Base-by-base conservation (phyloP, 352 stramenopile genomes). In the Aphanomyces stellatus region DNA sequence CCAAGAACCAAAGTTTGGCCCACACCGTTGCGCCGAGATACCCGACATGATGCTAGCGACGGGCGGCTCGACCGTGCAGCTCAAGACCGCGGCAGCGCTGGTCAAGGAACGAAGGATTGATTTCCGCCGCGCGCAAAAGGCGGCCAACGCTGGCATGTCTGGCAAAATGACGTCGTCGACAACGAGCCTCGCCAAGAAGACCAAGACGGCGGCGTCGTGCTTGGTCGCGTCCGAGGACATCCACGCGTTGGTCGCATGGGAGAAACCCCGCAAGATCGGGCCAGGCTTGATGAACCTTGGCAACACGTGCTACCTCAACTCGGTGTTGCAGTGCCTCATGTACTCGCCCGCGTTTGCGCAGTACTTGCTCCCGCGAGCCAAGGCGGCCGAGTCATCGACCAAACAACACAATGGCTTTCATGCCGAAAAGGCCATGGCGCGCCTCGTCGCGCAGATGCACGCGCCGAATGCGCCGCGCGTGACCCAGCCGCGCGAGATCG, bases 291-390 rank as follows among this genome's bases (percentile, higher is more conserved):
- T 82, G 51, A 98, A 98, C 73, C 76, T 98, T 25, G 93, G 93
- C 72, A 98, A 98, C 77, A 98, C 93, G 69, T 98, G 93, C 78
- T 98, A 97, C 77, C 82, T 98, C 64, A 97, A 97, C 76, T 95
- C 91, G 56, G 85, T 90, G 72, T 76, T 98, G 71, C 91, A 98
- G 71, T 98, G 90, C 69, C 76, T 93, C 30, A 69, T 68, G 46
- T 91, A 93, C 71, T 91, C 85, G 69, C 85, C 85, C 22, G 77
- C 76, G 63, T 85, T 93, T n/a, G 81, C 76, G 15, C 85, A 93
- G 71, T 88, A 85, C 55, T 90, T 99, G 76, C 68, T 99, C 19
- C 82, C 66, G 3, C 85, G 87, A 33, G 72, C 80, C 4, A 71
- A 79, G 13, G 55, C 60, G 4, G 64, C 65, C 2, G 28, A n/a